Evolutionary conservation across 2,329 filamentous ascomycete genomes (phyloP), one percentile per base, ranked within the genome.

Genomic region (Dothideomycetes sp.): DNA sequence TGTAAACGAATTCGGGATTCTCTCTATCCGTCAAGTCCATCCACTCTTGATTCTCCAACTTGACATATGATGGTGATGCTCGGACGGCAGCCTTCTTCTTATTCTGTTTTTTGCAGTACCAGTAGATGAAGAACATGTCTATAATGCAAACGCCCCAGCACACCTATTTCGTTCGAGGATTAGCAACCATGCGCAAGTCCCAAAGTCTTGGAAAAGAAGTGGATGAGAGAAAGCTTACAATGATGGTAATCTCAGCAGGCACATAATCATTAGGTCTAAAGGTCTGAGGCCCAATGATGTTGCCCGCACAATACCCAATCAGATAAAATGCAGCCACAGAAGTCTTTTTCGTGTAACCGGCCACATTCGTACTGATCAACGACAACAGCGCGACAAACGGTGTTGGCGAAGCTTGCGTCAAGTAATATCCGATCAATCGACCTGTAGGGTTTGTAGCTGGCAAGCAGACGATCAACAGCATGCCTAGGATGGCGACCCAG

Each of bases 11-110:
- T 53, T 82, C 65, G 0, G 61, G 62, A 37, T 61, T 83, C 63
- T 83, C 78, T 41, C 66, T 61, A 53, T 83, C 79, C 4, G 78
- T 82, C 47, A 82, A 57, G 53, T 83, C 78, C 43, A 65, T 56
- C 54, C 55, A 82, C 64, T 82, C 79, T 57, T 82, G 77, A 46
- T 82, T 80, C 55, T 77, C 74, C 40, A 82, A 46, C 57, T 70
- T 77, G 17, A 65, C 63, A 54, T 83, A 83, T 2, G 64, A 71
- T 0, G 74, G 70, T 36, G 63, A 60, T 1, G 67, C 68, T 29
- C 74, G 59, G 12, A 74, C 51, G 6, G 52, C 51, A 0, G 66
- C 73, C 61, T 82, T 83, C 58, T 70, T 69, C 46, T 56, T 59
- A 49, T 84, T 84, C 61, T 79, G 67, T 15, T 57, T 55, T 9